phyloP scores from a whole-genome alignment of 2,329 filamentous ascomycete genomes.

The Cercospora zeae-maydis region DNA sequence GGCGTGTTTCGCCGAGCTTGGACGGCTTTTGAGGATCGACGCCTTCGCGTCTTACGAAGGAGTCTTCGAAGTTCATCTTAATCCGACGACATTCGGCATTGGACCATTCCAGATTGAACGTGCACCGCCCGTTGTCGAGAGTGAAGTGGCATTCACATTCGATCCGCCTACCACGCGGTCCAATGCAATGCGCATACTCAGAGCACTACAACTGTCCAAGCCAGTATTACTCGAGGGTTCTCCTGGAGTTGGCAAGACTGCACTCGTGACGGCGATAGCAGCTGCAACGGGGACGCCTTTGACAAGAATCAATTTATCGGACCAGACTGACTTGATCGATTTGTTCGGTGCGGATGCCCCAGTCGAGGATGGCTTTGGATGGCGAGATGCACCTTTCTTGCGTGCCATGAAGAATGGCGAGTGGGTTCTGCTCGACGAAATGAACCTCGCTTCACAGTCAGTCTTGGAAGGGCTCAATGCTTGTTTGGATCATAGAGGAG shows the following conservation, averaged over 20 bases:
- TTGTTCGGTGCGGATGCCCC: conserved; percentile 95
- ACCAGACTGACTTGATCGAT: conserved; percentile 97
- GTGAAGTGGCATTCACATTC: conserved; percentile 67
- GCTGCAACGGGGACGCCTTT: conserved; percentile 74
- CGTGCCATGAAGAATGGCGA: conserved; percentile 95
- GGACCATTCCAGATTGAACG: conserved; percentile 68
- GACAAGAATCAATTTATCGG: conserved; percentile 92
- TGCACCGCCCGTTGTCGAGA: background rate
- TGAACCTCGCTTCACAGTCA: conserved; percentile 96
- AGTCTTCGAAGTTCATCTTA: conserved; percentile 56
- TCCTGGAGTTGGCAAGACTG: conserved; percentile 97
- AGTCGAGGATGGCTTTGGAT: conserved; percentile 91
- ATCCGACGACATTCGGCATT: conserved; percentile 57
- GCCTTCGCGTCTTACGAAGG: conserved; percentile 63
- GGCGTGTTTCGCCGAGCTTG: conserved; percentile 69
- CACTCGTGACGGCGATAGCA: conserved; percentile 80
- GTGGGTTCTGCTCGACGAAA: conserved; percentile 96
- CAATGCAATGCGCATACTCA: conserved; percentile 86
- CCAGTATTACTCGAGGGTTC: conserved; percentile 93
- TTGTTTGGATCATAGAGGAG: conserved; percentile 91
- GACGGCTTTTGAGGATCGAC: conserved; percentile 62
- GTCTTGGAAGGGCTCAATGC: conserved; percentile 95
- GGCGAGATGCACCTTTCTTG: conserved; percentile 92
- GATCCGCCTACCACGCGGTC: conserved; percentile 83
- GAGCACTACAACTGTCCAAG: conserved; percentile 83